Base-by-base conservation (phyloP, 2,329 filamentous ascomycete species). In the Ceratocystis harringtonii region DNA sequence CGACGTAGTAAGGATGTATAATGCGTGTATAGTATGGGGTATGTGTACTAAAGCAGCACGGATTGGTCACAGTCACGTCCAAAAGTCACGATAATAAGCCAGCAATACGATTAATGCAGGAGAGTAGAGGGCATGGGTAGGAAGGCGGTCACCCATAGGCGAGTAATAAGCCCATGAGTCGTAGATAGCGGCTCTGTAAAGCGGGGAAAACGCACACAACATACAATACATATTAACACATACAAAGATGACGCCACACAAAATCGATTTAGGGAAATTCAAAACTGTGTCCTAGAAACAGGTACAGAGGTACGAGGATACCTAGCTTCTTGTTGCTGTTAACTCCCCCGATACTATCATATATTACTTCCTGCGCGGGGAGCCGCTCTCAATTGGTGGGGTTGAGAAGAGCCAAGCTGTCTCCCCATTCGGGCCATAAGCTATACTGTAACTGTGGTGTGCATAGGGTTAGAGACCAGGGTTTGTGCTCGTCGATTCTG, bases 11-110 rank as follows among this genome's bases (percentile, higher is more conserved):
- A 44, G 22, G 52, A 57, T 57, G 52, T 30, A 57, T 57, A 57
- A 57, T 57, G 28, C 30, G 52, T 57, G 17, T 32, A 28, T 30
- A 50, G 25, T 30, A 57, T 57, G 28, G 15, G 22, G 28, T n/a
- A 17, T 57, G 28, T 32, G 52, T 57, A 32, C 52, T 12, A 22
- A 57, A 57, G 28, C 52, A 57, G 28, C 52, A 28, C 25, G n/a
- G 3, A 12, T 50, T 10, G n/a, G 45, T 48, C 45, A 55, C 50
- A 55, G 50, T 25, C 50, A 25, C 3, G 22, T 7, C 52, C 52
- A 57, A 57, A 57, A 57, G 52, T 57, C 52, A 57, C 52, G 52
- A 57, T 57, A 57, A 57, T 57, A 32, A 22, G 36, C 10, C 15
- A 28, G 52, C 22, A 17, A 50, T n/a, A 50, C 45, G 22, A 50